Conservation (phyloP, 768 basidiomycete genomes). For the Phylloporus arenicola region DNA sequence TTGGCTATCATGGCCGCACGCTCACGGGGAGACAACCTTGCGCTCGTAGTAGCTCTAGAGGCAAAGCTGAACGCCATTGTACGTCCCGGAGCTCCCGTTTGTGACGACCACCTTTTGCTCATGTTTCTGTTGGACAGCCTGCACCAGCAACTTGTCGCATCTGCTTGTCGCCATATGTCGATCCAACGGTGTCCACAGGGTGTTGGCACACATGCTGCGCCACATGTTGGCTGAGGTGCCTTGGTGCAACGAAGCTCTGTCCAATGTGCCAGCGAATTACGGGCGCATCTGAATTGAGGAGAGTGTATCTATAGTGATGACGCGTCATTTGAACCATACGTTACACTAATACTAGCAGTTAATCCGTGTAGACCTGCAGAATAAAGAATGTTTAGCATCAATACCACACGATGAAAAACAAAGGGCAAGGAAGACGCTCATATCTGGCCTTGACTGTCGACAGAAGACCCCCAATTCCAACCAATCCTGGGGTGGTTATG, state of each 20-base stretch:
- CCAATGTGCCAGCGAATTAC: conserved; percentile 88
- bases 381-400: conserved; percentile 4
- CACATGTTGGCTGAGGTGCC: conserved; percentile 79
- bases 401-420: not conserved
- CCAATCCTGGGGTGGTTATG: conserved; percentile 47
- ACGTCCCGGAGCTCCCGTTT: conserved; percentile 33
- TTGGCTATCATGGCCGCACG: conserved; percentile 46
- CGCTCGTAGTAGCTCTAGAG: conserved; percentile 52
- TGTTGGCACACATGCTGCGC: conserved; percentile 87
- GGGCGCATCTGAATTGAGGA: conserved; percentile 63
- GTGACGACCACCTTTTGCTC: conserved; percentile 25
- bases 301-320: conserved; percentile 56
- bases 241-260: conserved; percentile 76
- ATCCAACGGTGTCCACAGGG: conserved; percentile 75
- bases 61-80: conserved; percentile 56
- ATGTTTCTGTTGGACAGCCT: conserved; percentile 11
- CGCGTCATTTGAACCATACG: not conserved
- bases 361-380: conserved; percentile 4
- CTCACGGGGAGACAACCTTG: conserved; percentile 42
- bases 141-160: conserved; percentile 54
- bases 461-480: conserved; percentile 44
- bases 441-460: conserved; percentile 85
- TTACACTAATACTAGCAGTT: conserved; percentile 2
- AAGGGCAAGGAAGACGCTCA: conserved; percentile 40
- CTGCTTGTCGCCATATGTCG: conserved; percentile 71